Evolutionary conservation across 2,329 filamentous ascomycete genomes (phyloP).

Genomic region (Pseudogymnoascus sp.): DNA sequence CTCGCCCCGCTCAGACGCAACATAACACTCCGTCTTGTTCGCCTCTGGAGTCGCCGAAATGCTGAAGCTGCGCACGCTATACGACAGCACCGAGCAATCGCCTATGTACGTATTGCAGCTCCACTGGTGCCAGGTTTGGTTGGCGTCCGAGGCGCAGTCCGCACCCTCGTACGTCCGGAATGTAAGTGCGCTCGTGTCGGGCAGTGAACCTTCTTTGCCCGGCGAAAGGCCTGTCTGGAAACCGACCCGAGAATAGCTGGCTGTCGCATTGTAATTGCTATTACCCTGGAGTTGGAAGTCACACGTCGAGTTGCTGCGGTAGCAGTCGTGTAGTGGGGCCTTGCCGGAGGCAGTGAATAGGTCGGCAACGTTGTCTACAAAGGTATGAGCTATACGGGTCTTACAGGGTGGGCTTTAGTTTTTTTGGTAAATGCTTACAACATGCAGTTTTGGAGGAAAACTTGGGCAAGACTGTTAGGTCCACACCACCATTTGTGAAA

Average conservation of each 20-base stretch:
- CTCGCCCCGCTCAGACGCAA: neutral
- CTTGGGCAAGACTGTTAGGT: neutral
- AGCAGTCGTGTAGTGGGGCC: neutral
- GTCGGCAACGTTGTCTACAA: neutral
- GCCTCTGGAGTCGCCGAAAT: neutral
- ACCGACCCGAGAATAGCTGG: neutral
- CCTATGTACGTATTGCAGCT: neutral
- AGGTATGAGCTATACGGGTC: neutral
- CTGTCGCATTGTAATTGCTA: neutral
- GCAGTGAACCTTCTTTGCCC: neutral
- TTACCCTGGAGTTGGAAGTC: neutral
- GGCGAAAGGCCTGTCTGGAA: neutral
- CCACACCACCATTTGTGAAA: neutral
- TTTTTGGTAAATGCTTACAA: neutral
- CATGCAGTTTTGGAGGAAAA: neutral
- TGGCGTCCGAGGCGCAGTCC: neutral
- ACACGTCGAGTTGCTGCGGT: neutral
- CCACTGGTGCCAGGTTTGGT: neutral
- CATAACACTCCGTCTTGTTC: neutral
- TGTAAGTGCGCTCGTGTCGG: neutral
- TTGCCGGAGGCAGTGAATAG: neutral
- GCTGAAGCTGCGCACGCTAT: neutral
- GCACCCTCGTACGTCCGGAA: neutral
- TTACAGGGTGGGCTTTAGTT: neutral
- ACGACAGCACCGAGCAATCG: neutral